These are phyloP conservation scores for Inga oerstediana DNA, from an alignment of 306 rosid species.

Conservation along the genomic window DNA sequence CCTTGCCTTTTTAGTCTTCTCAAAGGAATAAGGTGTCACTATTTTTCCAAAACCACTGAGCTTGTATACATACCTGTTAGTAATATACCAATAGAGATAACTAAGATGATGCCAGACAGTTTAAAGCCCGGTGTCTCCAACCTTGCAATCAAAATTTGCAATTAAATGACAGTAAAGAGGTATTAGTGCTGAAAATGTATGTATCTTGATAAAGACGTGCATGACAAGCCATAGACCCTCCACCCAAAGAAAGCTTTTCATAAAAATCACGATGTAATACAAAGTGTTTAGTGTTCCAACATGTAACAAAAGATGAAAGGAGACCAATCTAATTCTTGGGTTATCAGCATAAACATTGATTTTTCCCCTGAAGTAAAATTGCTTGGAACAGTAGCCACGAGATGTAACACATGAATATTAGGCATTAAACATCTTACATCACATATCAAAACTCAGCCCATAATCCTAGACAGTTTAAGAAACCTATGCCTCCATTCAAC, in stretches of 20 bases:
- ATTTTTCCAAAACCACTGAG: no score
- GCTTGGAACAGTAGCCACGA: not conserved
- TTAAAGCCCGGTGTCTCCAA: conserved; percentile 88
- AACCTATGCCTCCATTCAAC: not conserved
- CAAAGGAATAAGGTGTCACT: not conserved
- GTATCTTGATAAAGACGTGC: not conserved
- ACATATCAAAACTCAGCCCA: not conserved
- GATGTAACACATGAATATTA: not conserved
- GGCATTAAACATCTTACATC: conserved; percentile 1
- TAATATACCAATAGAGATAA: conserved; percentile 85
- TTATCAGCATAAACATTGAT: not conserved
- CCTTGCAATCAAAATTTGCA: conserved; percentile 54
- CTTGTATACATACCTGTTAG: conserved; percentile 67
- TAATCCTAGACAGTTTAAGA: not conserved
- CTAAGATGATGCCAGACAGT: conserved; percentile 84
- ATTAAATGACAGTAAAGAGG: conserved; percentile 36
- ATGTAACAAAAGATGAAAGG: not conserved
- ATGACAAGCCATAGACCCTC: not conserved
- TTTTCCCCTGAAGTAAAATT: not conserved
- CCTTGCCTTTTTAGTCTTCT: no score
- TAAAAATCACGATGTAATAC: not conserved
- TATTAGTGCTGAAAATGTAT: not conserved
- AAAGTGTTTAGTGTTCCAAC: not conserved
- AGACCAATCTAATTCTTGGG: not conserved
- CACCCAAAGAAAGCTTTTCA: not conserved